Percentiles rank a stretch among this genome's conserved stretches.
These are phyloP conservation scores for Fusarium ambrosium DNA, from an alignment of 2,329 filamentous ascomycete species.

Conservation along the genomic window DNA sequence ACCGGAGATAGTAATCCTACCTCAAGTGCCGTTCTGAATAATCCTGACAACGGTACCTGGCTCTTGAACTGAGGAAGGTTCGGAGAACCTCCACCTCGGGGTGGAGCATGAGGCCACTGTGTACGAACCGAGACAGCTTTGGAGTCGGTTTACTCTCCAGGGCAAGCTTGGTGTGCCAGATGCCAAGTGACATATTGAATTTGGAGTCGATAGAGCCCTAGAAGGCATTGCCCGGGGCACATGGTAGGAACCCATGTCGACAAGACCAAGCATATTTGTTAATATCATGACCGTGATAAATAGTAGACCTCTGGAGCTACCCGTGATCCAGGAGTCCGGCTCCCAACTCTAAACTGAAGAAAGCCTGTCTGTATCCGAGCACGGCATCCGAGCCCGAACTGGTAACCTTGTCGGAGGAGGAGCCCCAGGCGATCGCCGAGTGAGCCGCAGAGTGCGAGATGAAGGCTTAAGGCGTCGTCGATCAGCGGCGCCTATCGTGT, in stretches of 20 bases:
- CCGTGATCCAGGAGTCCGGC: neutral
- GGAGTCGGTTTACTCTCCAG: neutral
- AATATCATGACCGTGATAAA: neutral
- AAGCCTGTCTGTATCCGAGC: neutral
- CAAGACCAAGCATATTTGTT: neutral
- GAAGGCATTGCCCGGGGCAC: neutral
- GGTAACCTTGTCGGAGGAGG: constrained; percentile 5
- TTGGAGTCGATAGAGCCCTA: neutral
- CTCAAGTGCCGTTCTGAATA: constrained; percentile 26
- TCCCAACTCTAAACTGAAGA: neutral
- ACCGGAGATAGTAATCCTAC: constrained; percentile 3
- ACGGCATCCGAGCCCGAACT: neutral
- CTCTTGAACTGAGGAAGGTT: constrained; percentile 9
- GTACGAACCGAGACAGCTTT: constrained; percentile 13
- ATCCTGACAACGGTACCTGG: constrained; percentile 31
- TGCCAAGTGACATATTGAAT: neutral
- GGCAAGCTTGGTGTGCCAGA: neutral
- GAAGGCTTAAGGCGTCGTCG: constrained; percentile 11
- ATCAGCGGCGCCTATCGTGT: constrained; percentile 6
- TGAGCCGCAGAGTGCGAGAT: constrained; percentile 9
- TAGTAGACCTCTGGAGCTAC: neutral
- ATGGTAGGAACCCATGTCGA: neutral
- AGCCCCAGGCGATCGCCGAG: neutral
- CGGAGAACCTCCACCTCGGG: constrained; percentile 26
- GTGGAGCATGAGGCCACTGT: constrained; percentile 34